Base-by-base conservation (phyloP, 1,284 basidiomycete genomes). In the Chalciporus sp. region DNA sequence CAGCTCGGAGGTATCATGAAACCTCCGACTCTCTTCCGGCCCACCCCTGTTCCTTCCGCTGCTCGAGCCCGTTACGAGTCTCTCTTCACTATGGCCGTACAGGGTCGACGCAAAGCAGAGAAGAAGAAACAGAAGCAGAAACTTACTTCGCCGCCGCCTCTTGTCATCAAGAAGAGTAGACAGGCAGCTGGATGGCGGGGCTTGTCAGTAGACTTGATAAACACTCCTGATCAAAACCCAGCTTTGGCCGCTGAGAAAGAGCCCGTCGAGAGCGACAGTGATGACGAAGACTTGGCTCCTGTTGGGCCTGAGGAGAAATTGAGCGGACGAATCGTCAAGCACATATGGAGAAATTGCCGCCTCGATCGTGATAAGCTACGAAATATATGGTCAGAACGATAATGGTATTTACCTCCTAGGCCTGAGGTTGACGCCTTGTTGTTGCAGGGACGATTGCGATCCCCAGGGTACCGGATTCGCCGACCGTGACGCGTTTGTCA, bases 151-250 rank as follows among this genome's bases (percentile, higher is more conserved):
- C 65, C 68, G n/a, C 72, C 73, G 16, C 74, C 77, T 2, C 62
- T 67, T 4, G 71, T 72, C 28, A 63, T 71, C n/a, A 76, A 76
- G 52, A 79, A 79, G 50, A 64, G 68, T 14, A 70, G 85, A 52
- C 78, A 84, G 53, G 83, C 84, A 1, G 82, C 80, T 2, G 89
- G 90, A 2, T 92, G 89, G 89, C 76, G 89, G 46, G 90, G 87
- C 4, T 65, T 90, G 28, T 90, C 86, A 1, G 83, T 91, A 23
- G 90, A 91, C 68, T 68, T 89, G 49, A 82, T 85, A 53, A 80
- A 80, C 2, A 79, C 75, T 43, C 76, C 74, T 19, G 76, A 77
- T 23, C 69, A 71, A 29, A 63, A 64, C 51, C 57, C 67, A 11
- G 47, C 54, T 41, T 28, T 53, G 29, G 42, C 60, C 51, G 33